Evolutionary conservation across 495 filamentous ascomycete species (phyloP).

Genomic region (Rhypophila decipiens): DNA sequence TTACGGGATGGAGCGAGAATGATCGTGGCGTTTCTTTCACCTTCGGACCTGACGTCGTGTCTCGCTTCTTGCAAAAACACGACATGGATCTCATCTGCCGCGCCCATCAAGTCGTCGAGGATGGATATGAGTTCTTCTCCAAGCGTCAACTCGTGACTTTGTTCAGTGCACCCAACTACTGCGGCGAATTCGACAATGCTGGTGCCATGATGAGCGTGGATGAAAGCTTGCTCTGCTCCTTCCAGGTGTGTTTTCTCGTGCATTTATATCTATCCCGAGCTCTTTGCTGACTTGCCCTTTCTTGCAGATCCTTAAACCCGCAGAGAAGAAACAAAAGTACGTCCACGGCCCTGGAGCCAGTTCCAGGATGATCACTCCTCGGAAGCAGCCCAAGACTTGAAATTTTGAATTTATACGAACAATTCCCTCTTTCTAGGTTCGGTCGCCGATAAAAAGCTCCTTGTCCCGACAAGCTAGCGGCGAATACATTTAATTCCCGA

Average conservation of each 20-base stretch:
- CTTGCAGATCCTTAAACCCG: constrained; percentile 97
- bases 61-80: constrained; percentile 97
- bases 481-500: constrained; percentile 9
- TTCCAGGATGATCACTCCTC: constrained; percentile 74
- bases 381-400: constrained; percentile 78
- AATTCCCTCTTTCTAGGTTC: constrained; percentile 83
- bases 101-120: constrained; percentile 97
- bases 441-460: constrained; percentile 70
- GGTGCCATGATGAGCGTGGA: constrained; percentile 99
- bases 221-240: constrained; percentile 95
- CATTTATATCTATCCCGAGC: not conserved
- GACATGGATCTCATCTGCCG: constrained; percentile 99
- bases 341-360: constrained; percentile 84
- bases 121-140: constrained; percentile 99
- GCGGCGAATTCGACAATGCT: constrained; percentile 98
- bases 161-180: constrained; percentile 98
- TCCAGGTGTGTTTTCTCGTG: constrained; percentile 67
- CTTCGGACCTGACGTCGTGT: constrained; percentile 98
- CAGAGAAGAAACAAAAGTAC: constrained; percentile 99
- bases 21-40: constrained; percentile 98
- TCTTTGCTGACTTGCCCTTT: not conserved
- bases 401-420: constrained; percentile 67
- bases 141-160: constrained; percentile 96
- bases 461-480: constrained; percentile 13
- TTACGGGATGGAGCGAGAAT: constrained; percentile 99